Base-by-base conservation (phyloP, 345 rosid genomes). In the Hibiscus syriacus region DNA sequence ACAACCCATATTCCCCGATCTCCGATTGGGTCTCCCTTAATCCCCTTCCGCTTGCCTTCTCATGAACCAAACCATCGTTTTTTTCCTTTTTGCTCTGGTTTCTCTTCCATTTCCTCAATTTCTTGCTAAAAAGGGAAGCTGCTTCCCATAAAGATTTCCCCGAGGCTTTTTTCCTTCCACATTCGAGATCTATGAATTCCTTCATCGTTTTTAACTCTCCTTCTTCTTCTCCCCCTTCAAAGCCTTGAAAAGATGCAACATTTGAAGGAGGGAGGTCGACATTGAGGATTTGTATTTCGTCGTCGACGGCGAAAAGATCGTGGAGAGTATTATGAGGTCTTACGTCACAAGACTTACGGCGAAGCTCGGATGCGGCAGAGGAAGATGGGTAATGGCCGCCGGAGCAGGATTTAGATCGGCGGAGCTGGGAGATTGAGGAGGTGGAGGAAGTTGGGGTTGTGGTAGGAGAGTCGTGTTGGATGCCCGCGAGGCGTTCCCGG, bases 131-230 rank as follows among this genome's bases (percentile, higher is more conserved):
- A 26, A 72, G 72, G 1, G 87, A 78, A 73, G 90, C 84, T 7
- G 71, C 79, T 38, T 75, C 81, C 89, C 87, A 79, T 11, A 69
- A 61, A 75, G 79, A 4, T 82, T 67, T 73, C 13, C 80, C 68
- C 22, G 46, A 45, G 59, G 41, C 52, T 67, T 72, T 83, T 76
- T 77, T 81, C 57, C 59, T 72, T 52, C 72, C 79, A 74, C 70
- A 59, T 62, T 85, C 92, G 75, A 84, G 89, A 80, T 87, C 92
- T 77, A 87, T 80, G 58, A 85, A 79, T 50, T 87, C 92, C 75
- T 78, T 83, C 85, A 85, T 80, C 23, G 86, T 83, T 72, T 73
- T 85, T 4, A 80, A 43, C 78, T 87, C 92, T 26, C 70, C 84
- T 34, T 71, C 74, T 14, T 72, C 75, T 8, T 64, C 70, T 10